A percentile compares a stretch with the other conserved stretches of the same genome.
Evolutionary conservation across 2,329 filamentous ascomycete genomes (phyloP).

Genomic region (Colletotrichum tanaceti): DNA sequence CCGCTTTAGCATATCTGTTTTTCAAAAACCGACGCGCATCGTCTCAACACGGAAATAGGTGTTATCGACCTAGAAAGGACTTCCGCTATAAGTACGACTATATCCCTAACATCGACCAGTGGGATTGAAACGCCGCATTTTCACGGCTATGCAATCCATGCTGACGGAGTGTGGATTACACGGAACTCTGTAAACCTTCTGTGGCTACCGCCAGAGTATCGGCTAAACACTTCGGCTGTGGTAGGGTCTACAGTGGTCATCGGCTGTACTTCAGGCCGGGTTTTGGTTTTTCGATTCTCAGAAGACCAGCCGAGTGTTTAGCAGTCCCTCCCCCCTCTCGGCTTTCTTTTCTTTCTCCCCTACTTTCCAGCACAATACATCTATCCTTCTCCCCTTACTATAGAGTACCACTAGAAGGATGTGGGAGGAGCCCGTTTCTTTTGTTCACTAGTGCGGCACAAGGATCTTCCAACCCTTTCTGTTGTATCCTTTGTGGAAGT

Average conservation of each 20-base stretch:
- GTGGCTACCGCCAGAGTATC: neutral
- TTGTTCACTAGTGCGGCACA: too few relatives aligned
- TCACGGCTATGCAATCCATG: neutral
- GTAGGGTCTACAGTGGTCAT: neutral
- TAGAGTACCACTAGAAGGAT: too few relatives aligned
- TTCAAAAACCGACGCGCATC: neutral
- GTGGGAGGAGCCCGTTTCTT: too few relatives aligned
- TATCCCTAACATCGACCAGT: neutral
- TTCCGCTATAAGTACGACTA: neutral
- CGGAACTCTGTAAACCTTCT: neutral
- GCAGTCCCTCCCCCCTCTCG: neutral
- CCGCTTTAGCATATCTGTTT: neutral
- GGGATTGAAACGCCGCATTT: neutral
- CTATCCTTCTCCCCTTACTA: too few relatives aligned
- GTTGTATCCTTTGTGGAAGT: too few relatives aligned
- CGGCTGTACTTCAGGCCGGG: neutral
- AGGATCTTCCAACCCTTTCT: too few relatives aligned
- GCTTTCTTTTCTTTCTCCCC: neutral
- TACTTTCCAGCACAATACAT: neutral
- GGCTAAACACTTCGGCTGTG: neutral
- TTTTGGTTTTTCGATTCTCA: neutral
- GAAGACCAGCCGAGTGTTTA: neutral
- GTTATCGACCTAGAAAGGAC: neutral
- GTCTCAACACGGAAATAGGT: accelerated
- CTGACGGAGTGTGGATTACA: neutral